Percentiles rank a stretch among this genome's conserved stretches.
phyloP scores from a whole-genome alignment of 176 grass and related monocot genomes.

The Oryza nivara region DNA sequence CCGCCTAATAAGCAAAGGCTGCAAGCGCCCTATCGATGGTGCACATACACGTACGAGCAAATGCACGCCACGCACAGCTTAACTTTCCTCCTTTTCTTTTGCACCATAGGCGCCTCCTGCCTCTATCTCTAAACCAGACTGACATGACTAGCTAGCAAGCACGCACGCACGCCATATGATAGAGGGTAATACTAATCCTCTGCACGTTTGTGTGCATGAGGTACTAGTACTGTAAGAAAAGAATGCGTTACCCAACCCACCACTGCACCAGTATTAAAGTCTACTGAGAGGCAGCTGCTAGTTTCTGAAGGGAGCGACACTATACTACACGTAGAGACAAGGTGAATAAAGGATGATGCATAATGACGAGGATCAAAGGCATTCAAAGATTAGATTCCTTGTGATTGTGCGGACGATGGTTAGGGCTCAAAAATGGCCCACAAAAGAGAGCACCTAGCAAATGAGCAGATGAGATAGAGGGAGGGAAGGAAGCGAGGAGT shows the following conservation, averaged over 20 bases:
- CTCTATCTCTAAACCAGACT: neutral
- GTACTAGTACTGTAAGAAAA: constrained; percentile 28
- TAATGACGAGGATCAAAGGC: constrained; percentile 56
- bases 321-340: constrained; percentile 37
- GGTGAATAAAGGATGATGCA: constrained; percentile 50
- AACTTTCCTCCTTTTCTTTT: neutral
- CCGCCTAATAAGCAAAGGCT: neutral
- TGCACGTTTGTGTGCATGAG: constrained; percentile 8
- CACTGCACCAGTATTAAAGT: constrained; percentile 29
- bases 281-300: neutral
- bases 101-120: neutral
- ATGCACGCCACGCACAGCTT: neutral
- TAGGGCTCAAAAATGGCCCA: neutral
- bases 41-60: neutral
- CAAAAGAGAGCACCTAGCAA: neutral
- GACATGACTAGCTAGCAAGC: neutral
- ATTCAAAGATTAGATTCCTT: constrained; percentile 49
- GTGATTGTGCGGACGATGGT: constrained; percentile 39
- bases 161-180: neutral
- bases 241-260: constrained; percentile 39
- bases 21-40: neutral
- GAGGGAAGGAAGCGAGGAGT: neutral
- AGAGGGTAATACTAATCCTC: neutral
- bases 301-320: constrained; percentile 25
- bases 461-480: neutral